Conservation (phyloP, 345 rosid species). For the Ceriops zippeliana region DNA sequence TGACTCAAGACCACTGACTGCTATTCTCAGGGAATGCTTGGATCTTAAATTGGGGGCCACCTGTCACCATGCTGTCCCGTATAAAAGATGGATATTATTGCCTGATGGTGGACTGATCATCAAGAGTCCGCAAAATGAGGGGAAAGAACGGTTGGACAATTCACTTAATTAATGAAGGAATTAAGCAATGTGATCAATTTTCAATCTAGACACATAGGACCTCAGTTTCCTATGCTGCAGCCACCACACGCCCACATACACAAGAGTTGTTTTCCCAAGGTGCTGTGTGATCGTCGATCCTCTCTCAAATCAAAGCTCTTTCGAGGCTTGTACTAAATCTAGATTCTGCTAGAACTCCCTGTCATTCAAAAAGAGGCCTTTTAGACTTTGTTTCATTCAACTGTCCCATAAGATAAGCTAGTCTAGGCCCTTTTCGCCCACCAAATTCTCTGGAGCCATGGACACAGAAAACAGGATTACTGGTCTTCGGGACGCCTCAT, state of each 20-base stretch:
- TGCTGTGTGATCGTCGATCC: background rate
- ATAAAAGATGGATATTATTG: background rate
- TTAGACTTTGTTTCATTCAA: background rate
- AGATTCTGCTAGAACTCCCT: background rate
- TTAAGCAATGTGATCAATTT: background rate
- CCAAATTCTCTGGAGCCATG: constrained; percentile 18
- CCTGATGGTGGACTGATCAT: background rate
- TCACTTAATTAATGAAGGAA: background rate
- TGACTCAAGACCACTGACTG: background rate
- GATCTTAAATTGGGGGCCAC: background rate
- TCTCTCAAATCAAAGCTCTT: constrained; percentile 6
- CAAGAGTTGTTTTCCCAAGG: background rate
- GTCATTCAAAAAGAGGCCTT: background rate
- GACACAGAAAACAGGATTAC: constrained; percentile 21
- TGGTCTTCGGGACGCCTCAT: constrained; percentile 38
- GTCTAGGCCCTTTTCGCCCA: background rate
- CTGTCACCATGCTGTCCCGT: background rate
- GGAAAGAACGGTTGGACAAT: background rate
- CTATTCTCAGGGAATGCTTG: background rate
- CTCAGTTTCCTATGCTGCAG: constrained; percentile 2
- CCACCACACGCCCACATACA: background rate
- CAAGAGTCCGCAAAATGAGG: background rate
- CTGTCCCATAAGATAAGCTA: background rate
- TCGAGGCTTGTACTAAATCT: constrained; percentile 5
- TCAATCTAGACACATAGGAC: constrained; percentile 12